Base-by-base conservation (phyloP, 108 stramenopile genomes). In the Conticribra guillardii region DNA sequence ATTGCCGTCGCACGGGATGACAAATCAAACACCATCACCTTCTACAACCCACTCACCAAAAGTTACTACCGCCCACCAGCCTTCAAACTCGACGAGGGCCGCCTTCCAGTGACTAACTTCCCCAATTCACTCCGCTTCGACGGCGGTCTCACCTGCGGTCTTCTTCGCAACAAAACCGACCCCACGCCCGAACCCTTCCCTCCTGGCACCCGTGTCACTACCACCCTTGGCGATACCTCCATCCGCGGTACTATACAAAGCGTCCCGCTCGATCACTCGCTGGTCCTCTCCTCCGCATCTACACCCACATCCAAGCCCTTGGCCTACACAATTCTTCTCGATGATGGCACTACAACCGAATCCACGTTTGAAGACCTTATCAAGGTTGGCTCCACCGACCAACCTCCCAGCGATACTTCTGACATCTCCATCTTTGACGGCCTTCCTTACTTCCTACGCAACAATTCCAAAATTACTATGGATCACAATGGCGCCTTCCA, bases 121-220 rank as follows among this genome's bases (percentile, higher is more conserved):
- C 50, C 50, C 17, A 1, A 65, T n/a, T n/a, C n/a, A n/a, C n/a
- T n/a, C n/a, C n/a, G n/a, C n/a, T n/a, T n/a, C n/a, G n/a, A n/a
- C n/a, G n/a, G n/a, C n/a, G n/a, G n/a, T n/a, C n/a, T n/a, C n/a
- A n/a, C n/a, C n/a, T n/a, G n/a, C n/a, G n/a, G 49, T 0, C 49
- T 2, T 0, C 18, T 64, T 2, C 49, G 63, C 28, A 28, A 64
- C 5, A 24, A 31, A 1, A 50, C 50, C 1, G 63, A 50, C 50
- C 48, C 63, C 2, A n/a, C 11, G 0, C 48, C 50, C 0, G n/a
- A n/a, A n/a, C n/a, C n/a, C n/a, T n/a, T n/a, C n/a, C n/a, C n/a
- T n/a, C n/a, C n/a, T n/a, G n/a, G 53, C 33, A 67, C 65, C 0
- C 65, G 53, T 9, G 53, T 67, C 37, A 67, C 52, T 24, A 26